phyloP scores from a whole-genome alignment of 2,329 filamentous ascomycete genomes.

The Neopestalotiopsis rosae region DNA sequence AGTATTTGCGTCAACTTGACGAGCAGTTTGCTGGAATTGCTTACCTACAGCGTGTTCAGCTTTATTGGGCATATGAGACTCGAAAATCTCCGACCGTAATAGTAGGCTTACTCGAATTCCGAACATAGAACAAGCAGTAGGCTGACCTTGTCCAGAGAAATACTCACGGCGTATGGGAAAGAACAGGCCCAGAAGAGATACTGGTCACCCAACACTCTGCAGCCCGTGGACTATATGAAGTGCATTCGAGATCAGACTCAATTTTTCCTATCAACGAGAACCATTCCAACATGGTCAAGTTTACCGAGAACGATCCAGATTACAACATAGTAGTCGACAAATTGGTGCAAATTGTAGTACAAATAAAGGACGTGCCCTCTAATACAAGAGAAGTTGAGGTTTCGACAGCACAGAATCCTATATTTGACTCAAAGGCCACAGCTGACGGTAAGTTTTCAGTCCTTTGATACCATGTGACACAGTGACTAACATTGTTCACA shows the following conservation, averaged over 20 bases:
- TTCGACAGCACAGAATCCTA: background rate
- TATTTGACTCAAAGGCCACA: background rate
- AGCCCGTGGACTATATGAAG: slow-evolving; percentile 23
- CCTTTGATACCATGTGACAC: background rate
- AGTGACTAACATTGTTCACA: background rate
- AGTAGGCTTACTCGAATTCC: slow-evolving; percentile 19
- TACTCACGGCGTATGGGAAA: slow-evolving; percentile 20
- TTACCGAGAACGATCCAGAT: slow-evolving; percentile 19
- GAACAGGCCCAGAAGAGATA: slow-evolving; percentile 23
- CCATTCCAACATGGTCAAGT: slow-evolving; percentile 32
- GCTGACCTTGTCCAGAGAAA: slow-evolving; percentile 16
- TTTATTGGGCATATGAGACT: slow-evolving; percentile 31
- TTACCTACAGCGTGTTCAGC: slow-evolving; percentile 8
- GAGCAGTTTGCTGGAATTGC: slow-evolving; percentile 24
- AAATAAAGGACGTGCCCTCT: background rate
- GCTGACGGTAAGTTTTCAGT: background rate
- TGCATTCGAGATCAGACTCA: background rate
- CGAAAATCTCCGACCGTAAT: slow-evolving; percentile 25
- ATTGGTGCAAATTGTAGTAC: slow-evolving; percentile 6
- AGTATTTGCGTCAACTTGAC: slow-evolving; percentile 23
- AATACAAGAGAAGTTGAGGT: background rate
- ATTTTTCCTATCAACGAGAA: slow-evolving; percentile 29
- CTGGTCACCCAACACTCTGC: slow-evolving; percentile 29
- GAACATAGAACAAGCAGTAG: background rate
- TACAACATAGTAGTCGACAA: slow-evolving; percentile 16